phyloP scores from a whole-genome alignment of 768 basidiomycete species.

The Leccinum imitatum region DNA sequence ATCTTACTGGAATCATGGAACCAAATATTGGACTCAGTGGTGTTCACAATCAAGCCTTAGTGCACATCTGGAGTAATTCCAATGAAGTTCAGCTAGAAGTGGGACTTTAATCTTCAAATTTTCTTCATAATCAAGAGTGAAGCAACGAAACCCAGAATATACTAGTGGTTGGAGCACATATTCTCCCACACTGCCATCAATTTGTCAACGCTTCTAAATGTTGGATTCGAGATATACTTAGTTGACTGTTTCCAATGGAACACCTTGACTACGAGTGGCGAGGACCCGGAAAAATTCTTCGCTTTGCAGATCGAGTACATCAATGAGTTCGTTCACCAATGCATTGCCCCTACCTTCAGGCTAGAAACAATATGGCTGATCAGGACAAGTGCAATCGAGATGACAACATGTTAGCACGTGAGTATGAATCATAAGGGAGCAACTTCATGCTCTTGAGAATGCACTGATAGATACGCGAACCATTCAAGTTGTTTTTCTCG shows the following conservation, averaged over 20 bases:
- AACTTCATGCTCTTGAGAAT: too few relatives aligned
- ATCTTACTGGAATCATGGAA: too few relatives aligned
- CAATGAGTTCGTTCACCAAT: neutral
- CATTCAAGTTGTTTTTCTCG: too few relatives aligned
- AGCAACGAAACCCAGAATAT: slow-evolving; percentile 17
- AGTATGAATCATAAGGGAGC: too few relatives aligned
- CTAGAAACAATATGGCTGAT: slow-evolving; percentile 17
- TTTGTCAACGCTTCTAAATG: slow-evolving; percentile 18
- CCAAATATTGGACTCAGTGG: too few relatives aligned
- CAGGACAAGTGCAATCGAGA: slow-evolving; percentile 28
- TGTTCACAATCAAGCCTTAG: too few relatives aligned
- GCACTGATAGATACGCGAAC: too few relatives aligned
- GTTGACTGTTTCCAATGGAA: slow-evolving; percentile 26
- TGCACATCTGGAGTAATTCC: too few relatives aligned
- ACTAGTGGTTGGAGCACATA: slow-evolving; percentile 22
- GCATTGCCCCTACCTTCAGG: slow-evolving; percentile 14
- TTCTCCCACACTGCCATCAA: slow-evolving; percentile 17
- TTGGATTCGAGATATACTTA: slow-evolving; percentile 18
- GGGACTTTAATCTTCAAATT: too few relatives aligned
- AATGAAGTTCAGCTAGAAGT: too few relatives aligned
- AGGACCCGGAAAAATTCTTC: slow-evolving; percentile 31
- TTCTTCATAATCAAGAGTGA: slow-evolving; percentile 16
- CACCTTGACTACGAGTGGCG: slow-evolving; percentile 13
- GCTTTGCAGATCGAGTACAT: slow-evolving; percentile 10
- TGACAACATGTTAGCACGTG: slow-evolving; percentile 6